Evolutionary conservation across 1,139 yeast species (phyloP), one percentile per base, ranked within the genome.

Genomic region (Scheffersomyces stambukii): DNA sequence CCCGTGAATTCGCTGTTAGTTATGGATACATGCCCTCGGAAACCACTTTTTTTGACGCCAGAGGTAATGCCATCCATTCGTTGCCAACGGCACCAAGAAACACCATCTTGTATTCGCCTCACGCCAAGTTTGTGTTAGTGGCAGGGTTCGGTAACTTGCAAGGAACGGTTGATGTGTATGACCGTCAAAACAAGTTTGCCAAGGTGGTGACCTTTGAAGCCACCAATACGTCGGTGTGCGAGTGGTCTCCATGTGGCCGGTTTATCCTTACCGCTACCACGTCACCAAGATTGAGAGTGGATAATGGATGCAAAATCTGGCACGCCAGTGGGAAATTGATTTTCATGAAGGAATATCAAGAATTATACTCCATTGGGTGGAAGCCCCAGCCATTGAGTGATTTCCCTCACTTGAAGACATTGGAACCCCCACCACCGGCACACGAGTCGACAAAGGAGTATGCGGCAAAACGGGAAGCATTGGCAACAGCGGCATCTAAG

Each of bases 221-320:
- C 4, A 64, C 96, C 27, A 93, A 93, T 61, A 88, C 97, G 8
- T 82, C 95, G 16, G 94, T 82, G 27, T 89, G 96, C 56, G 88
- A 84, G 55, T 93, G 98, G 98, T 81, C 95, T 4, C 98, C 99
- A n/a, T 95, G 93, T 60, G 97, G 98, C 21, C 77, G 94, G 50
- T 86, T 73, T 51, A 79, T 93, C 36, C 64, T 93, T 54, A 89
- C 97, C 12, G 98, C 98, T 14, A 93, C 98, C 6, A 91, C 98
- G 0, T 79, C 96, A 13, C 99, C 99, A 39, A 75, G 99, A 49
- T 74, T 93, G 49, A 78, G 98, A 52, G 99, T 93, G 29, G 99
- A 93, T 57, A 93, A 93, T 55, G 93, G 97, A 32, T 78, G 82
- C 45, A 85, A 86, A 57, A 69, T 93, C 46, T 91, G 97, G 96